Percentiles rank a stretch among this genome's conserved stretches.
phyloP scores from a whole-genome alignment of 805 yeast species.

The Cyberlindnera sargentensis region DNA sequence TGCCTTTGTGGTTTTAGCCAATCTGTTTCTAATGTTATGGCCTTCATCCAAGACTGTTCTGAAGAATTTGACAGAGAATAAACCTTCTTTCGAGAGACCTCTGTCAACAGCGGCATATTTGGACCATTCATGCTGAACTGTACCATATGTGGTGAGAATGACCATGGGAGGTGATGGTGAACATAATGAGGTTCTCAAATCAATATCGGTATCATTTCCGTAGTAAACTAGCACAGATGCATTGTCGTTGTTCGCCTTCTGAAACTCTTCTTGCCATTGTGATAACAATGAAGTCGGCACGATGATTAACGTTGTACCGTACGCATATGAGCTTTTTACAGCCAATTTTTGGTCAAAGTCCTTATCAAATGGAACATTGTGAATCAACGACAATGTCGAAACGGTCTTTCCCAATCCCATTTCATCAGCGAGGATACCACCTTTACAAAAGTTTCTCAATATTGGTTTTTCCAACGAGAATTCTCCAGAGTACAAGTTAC shows the following conservation, averaged over 20 bases:
- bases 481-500: conserved; percentile 75
- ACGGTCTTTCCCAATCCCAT: conserved; percentile 97
- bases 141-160: conserved; percentile 82
- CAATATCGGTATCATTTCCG: conserved; percentile 50
- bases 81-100: conserved; percentile 35
- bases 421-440: conserved; percentile 93
- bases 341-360: conserved; percentile 5
- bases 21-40: conserved; percentile 76
- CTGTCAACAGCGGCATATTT: conserved; percentile 24
- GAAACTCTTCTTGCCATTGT: conserved; percentile 86
- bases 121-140: conserved; percentile 70
- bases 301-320: conserved; percentile 65
- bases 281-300: conserved; percentile 88
- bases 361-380: conserved; percentile 53
- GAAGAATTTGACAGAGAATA: conserved; percentile 67
- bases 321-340: conserved; percentile 43
- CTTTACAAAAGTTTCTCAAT: conserved; percentile 51
- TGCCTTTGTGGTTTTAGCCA: conserved; percentile 74
- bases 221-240: conserved; percentile 59
- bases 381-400: conserved; percentile 67
- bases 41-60: conserved; percentile 86
- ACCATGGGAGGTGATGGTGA: conserved; percentile 52
- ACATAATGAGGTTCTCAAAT: conserved; percentile 42
- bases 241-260: conserved; percentile 42
- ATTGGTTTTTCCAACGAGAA: conserved; percentile 63